Percentiles rank a stretch among this genome's conserved stretches.
These are phyloP conservation scores for Globisporangium paroecandrum DNA, from an alignment of 352 stramenopile genomes.

Conservation along the genomic window DNA sequence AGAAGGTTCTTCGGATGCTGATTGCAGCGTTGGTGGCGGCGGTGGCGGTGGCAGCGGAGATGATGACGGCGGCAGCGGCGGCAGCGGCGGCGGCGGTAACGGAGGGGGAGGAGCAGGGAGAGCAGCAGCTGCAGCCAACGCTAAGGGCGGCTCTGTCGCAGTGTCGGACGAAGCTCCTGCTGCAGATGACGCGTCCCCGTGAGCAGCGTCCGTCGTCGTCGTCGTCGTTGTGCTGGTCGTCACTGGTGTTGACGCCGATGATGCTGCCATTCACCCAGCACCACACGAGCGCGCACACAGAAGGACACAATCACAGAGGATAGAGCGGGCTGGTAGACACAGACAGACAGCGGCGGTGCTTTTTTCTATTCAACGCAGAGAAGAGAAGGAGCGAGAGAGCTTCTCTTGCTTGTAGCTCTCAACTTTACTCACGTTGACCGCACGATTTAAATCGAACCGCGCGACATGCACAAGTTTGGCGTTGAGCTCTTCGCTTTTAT, in stretches of 20 bases:
- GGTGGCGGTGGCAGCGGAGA: not conserved
- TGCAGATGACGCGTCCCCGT: conserved; percentile 9
- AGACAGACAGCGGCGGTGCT: not conserved
- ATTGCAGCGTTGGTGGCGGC: not conserved
- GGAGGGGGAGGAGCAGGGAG: not conserved
- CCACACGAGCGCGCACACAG: not conserved
- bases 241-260: conserved; percentile 7
- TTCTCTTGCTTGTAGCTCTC: not conserved
- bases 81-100: not conserved
- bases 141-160: not conserved
- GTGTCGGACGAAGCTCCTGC: conserved; percentile 1
- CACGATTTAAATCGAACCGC: not conserved
- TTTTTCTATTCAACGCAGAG: not conserved
- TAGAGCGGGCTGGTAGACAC: not conserved
- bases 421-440: not conserved
- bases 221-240: conserved; percentile 11
- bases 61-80: not conserved
- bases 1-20: not conserved
- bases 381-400: not conserved
- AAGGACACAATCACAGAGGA: not conserved
- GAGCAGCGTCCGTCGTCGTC: not conserved
- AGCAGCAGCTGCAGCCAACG: not conserved
- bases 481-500: not conserved
- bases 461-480: not conserved
- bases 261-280: conserved; percentile 12